Conservation (phyloP, 2,329 filamentous ascomycete genomes). For the Hypoxylon sp. region DNA sequence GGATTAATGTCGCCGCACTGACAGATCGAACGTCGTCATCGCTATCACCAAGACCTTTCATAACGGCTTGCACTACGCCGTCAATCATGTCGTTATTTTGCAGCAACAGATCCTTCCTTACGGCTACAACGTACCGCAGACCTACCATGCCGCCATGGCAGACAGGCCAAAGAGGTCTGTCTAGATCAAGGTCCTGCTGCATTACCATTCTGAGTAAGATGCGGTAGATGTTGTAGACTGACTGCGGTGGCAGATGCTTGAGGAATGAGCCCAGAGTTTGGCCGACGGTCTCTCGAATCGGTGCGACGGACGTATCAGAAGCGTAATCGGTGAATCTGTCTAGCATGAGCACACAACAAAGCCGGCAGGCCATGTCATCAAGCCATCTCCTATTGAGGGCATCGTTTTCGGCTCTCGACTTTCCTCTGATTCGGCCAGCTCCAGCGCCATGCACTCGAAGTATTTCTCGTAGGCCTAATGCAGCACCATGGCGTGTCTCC, state of each 20-base stretch:
- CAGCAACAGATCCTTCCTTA: constrained; percentile 90
- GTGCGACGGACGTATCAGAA: constrained; percentile 95
- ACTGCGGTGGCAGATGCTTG: constrained; percentile 81
- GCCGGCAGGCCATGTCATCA: constrained; percentile 92
- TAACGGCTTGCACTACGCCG: constrained; percentile 90
- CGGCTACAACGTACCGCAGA: constrained; percentile 92
- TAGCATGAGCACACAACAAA: constrained; percentile 96
- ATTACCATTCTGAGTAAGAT: constrained; percentile 92
- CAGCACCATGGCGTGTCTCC: constrained; percentile 96
- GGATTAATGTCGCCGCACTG: constrained; percentile 95
- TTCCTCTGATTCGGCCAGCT: constrained; percentile 81
- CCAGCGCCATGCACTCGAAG: constrained; percentile 91
- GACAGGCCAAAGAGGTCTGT: constrained; percentile 87
- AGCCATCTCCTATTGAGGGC: constrained; percentile 85
- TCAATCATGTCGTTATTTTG: constrained; percentile 89
- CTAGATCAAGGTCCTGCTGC: constrained; percentile 82
- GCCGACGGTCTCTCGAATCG: constrained; percentile 93
- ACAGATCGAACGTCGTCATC: constrained; percentile 98
- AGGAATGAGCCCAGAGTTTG: constrained; percentile 92
- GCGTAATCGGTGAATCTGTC: constrained; percentile 98
- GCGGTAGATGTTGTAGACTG: constrained; percentile 86
- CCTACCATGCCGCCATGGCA: constrained; percentile 99
- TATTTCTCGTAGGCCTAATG: constrained; percentile 93
- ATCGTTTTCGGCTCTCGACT: constrained; percentile 80
- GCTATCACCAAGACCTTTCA: constrained; percentile 90